Conservation (phyloP, 768 basidiomycete genomes). For the Galerina sulciceps region DNA sequence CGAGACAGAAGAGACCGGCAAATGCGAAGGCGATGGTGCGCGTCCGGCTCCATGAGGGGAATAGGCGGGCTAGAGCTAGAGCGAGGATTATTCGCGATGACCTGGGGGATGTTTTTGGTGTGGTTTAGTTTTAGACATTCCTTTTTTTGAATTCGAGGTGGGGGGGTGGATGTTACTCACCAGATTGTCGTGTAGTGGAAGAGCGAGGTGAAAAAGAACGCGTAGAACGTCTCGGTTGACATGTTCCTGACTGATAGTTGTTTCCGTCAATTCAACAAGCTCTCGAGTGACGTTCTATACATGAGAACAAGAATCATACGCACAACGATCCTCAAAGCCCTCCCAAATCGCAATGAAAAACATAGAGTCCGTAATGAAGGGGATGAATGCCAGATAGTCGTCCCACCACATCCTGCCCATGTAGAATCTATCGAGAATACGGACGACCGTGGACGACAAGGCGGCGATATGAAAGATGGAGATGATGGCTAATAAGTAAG, state of each 20-base stretch:
- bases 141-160: no score
- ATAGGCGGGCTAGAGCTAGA: not conserved
- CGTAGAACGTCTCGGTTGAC: no score
- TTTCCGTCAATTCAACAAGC: no score
- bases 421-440: not conserved
- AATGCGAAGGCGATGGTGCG: not conserved
- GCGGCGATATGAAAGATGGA: not conserved
- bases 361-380: not conserved
- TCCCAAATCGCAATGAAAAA: not conserved
- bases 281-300: no score
- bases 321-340: not conserved
- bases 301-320: not conserved
- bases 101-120: no score
- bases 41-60: not conserved
- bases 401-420: constrained; percentile 2
- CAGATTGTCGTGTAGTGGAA: not conserved
- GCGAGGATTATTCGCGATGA: not conserved
- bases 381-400: not conserved
- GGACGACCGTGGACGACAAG: not conserved
- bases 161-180: not conserved
- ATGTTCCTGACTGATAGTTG: no score
- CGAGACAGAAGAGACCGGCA: not conserved
- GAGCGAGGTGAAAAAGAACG: not conserved
- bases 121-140: not conserved
- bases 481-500: not conserved